Conservation (phyloP, 306 rosid genomes). For the Malus sieversii region DNA sequence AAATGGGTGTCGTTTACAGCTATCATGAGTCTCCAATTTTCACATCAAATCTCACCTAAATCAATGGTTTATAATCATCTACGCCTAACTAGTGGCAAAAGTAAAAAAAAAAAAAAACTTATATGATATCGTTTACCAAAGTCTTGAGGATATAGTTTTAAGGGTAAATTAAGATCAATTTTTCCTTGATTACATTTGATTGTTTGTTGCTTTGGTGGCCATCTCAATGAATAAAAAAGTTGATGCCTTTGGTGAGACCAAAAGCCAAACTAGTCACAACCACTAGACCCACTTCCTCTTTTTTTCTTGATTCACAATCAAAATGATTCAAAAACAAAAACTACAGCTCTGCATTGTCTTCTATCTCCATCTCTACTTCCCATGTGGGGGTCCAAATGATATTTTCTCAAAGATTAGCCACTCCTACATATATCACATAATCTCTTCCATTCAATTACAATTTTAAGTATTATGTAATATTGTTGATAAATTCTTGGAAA, state of each 20-base stretch:
- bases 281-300: background rate
- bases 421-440: background rate
- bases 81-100: background rate
- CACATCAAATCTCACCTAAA: background rate
- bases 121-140: too few relatives aligned
- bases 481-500: background rate
- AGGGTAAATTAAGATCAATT: background rate
- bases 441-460: background rate
- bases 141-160: background rate
- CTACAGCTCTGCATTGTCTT: background rate
- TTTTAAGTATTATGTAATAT: background rate
- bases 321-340: background rate
- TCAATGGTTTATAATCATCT: background rate
- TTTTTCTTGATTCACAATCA: background rate
- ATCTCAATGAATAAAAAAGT: background rate
- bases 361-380: background rate
- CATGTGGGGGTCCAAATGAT: slow-evolving; percentile 10
- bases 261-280: slow-evolving; percentile 2
- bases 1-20: background rate
- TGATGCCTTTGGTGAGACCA: slow-evolving; percentile 5
- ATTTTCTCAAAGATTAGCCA: background rate
- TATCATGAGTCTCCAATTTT: background rate
- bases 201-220: background rate
- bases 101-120: too few relatives aligned
- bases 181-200: background rate